Evolutionary conservation across 257 asterid species (phyloP), one percentile per base, ranked within the genome.

Genomic region (Striga asiatica): DNA sequence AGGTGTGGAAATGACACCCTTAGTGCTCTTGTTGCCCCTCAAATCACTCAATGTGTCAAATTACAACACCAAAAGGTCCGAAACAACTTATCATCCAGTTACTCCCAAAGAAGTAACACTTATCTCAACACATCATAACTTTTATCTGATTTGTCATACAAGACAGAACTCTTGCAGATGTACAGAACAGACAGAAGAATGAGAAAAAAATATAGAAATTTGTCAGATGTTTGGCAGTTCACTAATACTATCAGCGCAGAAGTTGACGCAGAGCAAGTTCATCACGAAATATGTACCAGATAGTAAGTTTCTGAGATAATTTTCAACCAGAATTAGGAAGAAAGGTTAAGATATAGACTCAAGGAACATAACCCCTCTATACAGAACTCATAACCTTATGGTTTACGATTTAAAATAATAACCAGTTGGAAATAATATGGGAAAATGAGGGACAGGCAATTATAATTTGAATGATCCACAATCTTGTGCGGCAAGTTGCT

Each of bases 31-130:
- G 31, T 41, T 43, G 22, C 31, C 50, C 43, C 21, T 51, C 9
- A 28, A 11, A 9, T 50, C 41, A 47, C 24, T 52, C 28, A 42
- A 43, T 31, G 56, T 46, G 31, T 60, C 14, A 58, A 27, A 2
- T 16, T 38, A 48, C 60, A 56, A 56, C 54, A 35, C 58, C 37
- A 50, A n/a, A n/a, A n/a, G n/a, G n/a, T n/a, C 64, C 50, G 24
- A 39, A 24, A 2, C 50, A 12, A 43, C 25, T 17, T 18, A 43
- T 34, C 13, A 34, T 12, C 8, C 13, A 41, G 8, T 38, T 12
- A 38, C 4, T 38, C 3, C 46, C 47, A 39, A 42, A 23, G 31
- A 50, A 50, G 55, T n/a, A 42, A 32, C 66, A 65, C 35, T 50
- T 66, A 21, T 49, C 51, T 17, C 22, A 43, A 43, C 13, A 25